A percentile compares a stretch with the other conserved stretches of the same genome.
These are phyloP conservation scores for Phytophthora sansomeana DNA, from an alignment of 352 stramenopile genomes.

Conservation along the genomic window DNA sequence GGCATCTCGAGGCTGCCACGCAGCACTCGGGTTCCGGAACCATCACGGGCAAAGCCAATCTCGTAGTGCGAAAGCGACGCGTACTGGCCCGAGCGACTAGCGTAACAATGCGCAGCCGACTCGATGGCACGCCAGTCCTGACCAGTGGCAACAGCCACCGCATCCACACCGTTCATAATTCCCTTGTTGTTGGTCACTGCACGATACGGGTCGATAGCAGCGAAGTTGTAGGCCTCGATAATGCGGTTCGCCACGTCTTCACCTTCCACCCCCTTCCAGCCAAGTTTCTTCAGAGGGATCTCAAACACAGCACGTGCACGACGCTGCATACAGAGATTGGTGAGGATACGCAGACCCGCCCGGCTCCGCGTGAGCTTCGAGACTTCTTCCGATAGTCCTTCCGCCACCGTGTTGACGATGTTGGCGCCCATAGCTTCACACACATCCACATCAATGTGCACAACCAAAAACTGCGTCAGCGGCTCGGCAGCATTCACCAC, in stretches of 20 bases:
- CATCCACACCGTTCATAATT: slow-evolving; percentile 90
- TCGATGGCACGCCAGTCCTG: slow-evolving; percentile 91
- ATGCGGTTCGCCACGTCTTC: slow-evolving; percentile 79
- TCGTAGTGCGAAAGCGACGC: slow-evolving; percentile 83
- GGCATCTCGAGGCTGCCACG: slow-evolving; percentile 81
- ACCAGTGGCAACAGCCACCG: slow-evolving; percentile 80
- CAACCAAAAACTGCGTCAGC: slow-evolving; percentile 69
- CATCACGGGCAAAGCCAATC: slow-evolving; percentile 40
- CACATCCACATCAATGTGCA: slow-evolving; percentile 90
- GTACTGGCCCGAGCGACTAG: slow-evolving; percentile 81
- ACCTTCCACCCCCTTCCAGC: slow-evolving; percentile 84
- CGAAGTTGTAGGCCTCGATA: slow-evolving; percentile 89
- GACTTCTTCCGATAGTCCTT: slow-evolving; percentile 82
- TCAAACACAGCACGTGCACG: slow-evolving; percentile 72
- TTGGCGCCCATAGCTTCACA: slow-evolving; percentile 92
- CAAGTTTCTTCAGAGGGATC: slow-evolving; percentile 78
- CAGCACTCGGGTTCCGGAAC: slow-evolving; percentile 57
- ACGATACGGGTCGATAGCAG: slow-evolving; percentile 80
- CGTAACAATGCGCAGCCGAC: slow-evolving; percentile 83
- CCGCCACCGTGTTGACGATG: slow-evolving; percentile 89
- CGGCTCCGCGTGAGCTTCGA: slow-evolving; percentile 68
- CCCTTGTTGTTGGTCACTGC: slow-evolving; percentile 92
- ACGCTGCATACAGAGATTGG: slow-evolving; percentile 90
- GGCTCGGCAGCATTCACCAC: slow-evolving; percentile 47
- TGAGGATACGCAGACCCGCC: slow-evolving; percentile 87